Percentiles rank a stretch among this genome's conserved stretches.
These are phyloP conservation scores for Skeletonema marinoi DNA, from an alignment of 108 stramenopile genomes.

Conservation along the genomic window DNA sequence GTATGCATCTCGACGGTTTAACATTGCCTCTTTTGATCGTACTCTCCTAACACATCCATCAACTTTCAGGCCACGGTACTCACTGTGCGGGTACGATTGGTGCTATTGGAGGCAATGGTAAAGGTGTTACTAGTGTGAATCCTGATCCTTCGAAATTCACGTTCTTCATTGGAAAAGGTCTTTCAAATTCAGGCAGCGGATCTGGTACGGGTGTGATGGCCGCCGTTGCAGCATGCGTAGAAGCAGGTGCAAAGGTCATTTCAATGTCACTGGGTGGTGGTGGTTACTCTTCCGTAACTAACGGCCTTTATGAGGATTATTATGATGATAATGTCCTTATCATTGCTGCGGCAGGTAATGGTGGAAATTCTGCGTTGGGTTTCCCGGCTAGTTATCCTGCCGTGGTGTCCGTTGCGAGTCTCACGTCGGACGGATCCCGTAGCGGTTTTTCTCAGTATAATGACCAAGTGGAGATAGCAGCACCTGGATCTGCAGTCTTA, in stretches of 20 bases:
- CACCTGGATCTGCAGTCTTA: constrained; percentile 5
- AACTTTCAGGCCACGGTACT: constrained; percentile 41
- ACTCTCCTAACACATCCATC: no score
- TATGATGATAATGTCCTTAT: constrained; percentile 50
- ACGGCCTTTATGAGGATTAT: constrained; percentile 10
- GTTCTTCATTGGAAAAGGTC: constrained; percentile 50
- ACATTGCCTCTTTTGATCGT: neutral
- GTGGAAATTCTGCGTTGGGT: constrained; percentile 13
- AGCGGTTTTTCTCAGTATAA: constrained; percentile 40
- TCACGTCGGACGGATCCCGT: neutral
- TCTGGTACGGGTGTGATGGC: constrained; percentile 37
- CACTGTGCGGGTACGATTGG: constrained; percentile 49
- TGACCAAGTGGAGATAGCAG: constrained; percentile 55
- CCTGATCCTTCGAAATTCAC: constrained; percentile 14
- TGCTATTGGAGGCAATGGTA: constrained; percentile 35
- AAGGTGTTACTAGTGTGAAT: constrained; percentile 12
- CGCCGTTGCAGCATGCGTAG: constrained; percentile 47
- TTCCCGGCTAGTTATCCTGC: constrained; percentile 54
- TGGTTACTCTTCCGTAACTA: neutral
- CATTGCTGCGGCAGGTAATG: constrained; percentile 73
- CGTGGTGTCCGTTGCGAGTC: constrained; percentile 58
- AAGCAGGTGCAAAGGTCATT: constrained; percentile 53
- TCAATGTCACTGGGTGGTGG: constrained; percentile 51
- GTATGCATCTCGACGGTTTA: neutral
- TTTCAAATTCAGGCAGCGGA: constrained; percentile 36